Conservation (phyloP, 768 basidiomycete genomes). For the Antrodiella citrinella region DNA sequence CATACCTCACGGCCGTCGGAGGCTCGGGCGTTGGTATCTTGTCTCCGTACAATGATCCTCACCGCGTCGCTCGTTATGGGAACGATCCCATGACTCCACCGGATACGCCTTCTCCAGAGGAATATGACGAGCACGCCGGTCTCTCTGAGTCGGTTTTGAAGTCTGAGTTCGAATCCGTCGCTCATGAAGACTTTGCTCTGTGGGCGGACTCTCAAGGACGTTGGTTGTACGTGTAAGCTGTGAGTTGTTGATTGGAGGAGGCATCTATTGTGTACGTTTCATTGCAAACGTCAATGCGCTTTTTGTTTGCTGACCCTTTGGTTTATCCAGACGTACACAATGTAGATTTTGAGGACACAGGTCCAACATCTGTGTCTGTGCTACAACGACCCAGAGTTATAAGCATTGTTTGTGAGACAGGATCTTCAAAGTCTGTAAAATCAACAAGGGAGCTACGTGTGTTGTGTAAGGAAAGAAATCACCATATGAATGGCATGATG, state of each 20-base stretch:
- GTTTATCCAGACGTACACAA: too few relatives aligned
- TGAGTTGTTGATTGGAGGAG: background rate
- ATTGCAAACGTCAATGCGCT: too few relatives aligned
- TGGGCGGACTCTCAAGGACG: slow-evolving; percentile 49
- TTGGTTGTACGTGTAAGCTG: slow-evolving; percentile 61
- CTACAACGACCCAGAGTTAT: too few relatives aligned
- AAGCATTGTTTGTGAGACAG: too few relatives aligned
- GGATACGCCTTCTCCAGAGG: slow-evolving; percentile 14
- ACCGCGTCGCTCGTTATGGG: slow-evolving; percentile 1
- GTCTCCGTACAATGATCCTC: slow-evolving; percentile 33
- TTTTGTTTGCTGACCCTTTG: too few relatives aligned
- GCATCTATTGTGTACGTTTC: background rate
- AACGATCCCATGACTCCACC: slow-evolving; percentile 8
- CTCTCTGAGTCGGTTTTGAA: slow-evolving; percentile 17
- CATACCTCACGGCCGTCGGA: slow-evolving; percentile 89
- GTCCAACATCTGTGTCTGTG: too few relatives aligned
- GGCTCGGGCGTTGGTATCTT: slow-evolving; percentile 89
- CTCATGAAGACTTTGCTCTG: slow-evolving; percentile 33
- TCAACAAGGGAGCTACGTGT: too few relatives aligned
- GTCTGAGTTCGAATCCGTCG: slow-evolving; percentile 35
- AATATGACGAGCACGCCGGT: slow-evolving; percentile 20
- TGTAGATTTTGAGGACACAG: too few relatives aligned
- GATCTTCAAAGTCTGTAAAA: too few relatives aligned
- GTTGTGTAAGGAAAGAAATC: too few relatives aligned
- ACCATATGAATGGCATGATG: slow-evolving; percentile 6